These are phyloP conservation scores for Amanita thiersii DNA, from an alignment of 768 basidiomycete species.

Conservation along the genomic window DNA sequence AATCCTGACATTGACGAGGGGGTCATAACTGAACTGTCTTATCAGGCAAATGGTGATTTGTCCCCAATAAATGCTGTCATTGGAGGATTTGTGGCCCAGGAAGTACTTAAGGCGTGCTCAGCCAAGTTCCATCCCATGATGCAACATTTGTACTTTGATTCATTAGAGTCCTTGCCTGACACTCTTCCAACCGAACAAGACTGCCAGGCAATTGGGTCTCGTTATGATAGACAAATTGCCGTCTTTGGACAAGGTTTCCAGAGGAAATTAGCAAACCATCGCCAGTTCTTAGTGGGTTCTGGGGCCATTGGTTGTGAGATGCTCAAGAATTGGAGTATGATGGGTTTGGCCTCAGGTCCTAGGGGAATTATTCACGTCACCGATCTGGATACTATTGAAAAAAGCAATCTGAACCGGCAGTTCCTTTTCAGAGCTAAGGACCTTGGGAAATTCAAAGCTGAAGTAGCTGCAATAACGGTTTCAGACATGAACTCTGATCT, in stretches of 20 bases:
- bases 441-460: conserved; percentile 93
- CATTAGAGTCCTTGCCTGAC: conserved; percentile 85
- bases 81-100: conserved; percentile 97
- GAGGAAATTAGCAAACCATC: conserved; percentile 78
- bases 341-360: conserved; percentile 80
- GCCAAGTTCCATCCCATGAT: conserved; percentile 97
- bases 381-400: conserved; percentile 98
- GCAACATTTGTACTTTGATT: conserved; percentile 95
- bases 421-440: conserved; percentile 97
- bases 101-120: conserved; percentile 93
- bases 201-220: conserved; percentile 69
- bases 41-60: conserved; percentile 86
- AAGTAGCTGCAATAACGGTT: conserved; percentile 87
- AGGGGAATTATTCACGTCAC: conserved; percentile 86
- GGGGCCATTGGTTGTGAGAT: conserved; percentile 99
- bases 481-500: conserved; percentile 94
- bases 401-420: conserved; percentile 96
- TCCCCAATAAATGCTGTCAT: conserved; percentile 89
- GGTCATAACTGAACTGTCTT: conserved; percentile 75
- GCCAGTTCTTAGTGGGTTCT: conserved; percentile 96
- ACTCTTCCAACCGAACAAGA: conserved; percentile 74
- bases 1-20: conserved; percentile 75
- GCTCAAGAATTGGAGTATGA: conserved; percentile 99
- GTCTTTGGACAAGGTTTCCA: conserved; percentile 95
- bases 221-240: conserved; percentile 93